phyloP scores from a whole-genome alignment of 805 yeast genomes.

The Kazachstania martiniae region DNA sequence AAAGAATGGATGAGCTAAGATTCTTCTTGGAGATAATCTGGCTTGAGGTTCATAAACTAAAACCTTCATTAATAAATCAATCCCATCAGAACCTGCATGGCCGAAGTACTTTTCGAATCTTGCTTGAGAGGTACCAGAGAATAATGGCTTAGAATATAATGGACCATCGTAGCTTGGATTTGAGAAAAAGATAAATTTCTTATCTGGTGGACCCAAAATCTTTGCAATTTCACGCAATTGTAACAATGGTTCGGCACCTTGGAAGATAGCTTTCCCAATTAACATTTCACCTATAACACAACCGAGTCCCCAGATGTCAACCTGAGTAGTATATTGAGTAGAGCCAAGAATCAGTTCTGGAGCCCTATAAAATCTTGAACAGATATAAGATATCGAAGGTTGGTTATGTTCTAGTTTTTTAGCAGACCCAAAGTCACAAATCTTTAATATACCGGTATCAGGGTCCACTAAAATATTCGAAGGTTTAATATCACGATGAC shows the following conservation, averaged over 20 bases:
- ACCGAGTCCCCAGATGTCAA: constrained; percentile 97
- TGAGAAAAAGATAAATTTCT: constrained; percentile 57
- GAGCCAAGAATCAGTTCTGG: constrained; percentile 94
- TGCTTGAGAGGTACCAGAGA: constrained; percentile 42
- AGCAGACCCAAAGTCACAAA: constrained; percentile 82
- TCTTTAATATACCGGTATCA: constrained; percentile 49
- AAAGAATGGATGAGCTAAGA: constrained; percentile 81
- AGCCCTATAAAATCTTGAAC: constrained; percentile 74
- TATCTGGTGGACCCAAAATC: constrained; percentile 79
- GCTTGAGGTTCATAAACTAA: constrained; percentile 84
- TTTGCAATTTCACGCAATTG: constrained; percentile 88
- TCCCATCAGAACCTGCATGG: constrained; percentile 74
- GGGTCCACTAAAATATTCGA: constrained; percentile 75
- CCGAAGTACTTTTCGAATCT: constrained; percentile 58
- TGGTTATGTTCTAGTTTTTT: constrained; percentile 67
- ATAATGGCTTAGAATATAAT: constrained; percentile 54
- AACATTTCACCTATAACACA: constrained; percentile 94
- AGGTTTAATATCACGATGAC: constrained; percentile 80
- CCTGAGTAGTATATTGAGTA: constrained; percentile 75
- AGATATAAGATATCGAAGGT: constrained; percentile 90
- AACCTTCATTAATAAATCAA: constrained; percentile 71
- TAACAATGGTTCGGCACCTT: constrained; percentile 79
- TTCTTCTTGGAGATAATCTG: constrained; percentile 71
- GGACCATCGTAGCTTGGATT: constrained; percentile 72
- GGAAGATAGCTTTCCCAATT: constrained; percentile 88